Evolutionary conservation across 768 basidiomycete species (phyloP).

Genomic region (Phylloporus sp.): DNA sequence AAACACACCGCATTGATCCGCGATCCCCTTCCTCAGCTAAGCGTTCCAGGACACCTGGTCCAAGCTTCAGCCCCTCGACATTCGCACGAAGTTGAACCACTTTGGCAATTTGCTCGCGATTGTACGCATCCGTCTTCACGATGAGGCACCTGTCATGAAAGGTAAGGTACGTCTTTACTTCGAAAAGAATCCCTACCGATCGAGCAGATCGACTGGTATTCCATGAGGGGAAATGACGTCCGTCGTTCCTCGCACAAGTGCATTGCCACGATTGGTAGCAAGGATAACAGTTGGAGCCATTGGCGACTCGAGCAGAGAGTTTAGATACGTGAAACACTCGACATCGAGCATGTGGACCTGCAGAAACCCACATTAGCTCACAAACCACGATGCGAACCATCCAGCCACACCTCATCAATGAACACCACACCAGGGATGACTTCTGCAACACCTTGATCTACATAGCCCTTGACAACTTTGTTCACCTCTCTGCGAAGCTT

Average conservation of each 20-base stretch:
- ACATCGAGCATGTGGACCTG: slow-evolving; percentile 99
- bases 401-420: slow-evolving; percentile 83
- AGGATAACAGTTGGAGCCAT: slow-evolving; percentile 98
- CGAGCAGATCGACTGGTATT: slow-evolving; percentile 88
- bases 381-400: background rate
- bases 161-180: slow-evolving; percentile 7
- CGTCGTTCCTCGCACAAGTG: slow-evolving; percentile 87
- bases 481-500: slow-evolving; percentile 94
- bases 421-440: slow-evolving; percentile 97
- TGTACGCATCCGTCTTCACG: slow-evolving; percentile 86
- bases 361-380: slow-evolving; percentile 1
- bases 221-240: slow-evolving; percentile 93
- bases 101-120: slow-evolving; percentile 76
- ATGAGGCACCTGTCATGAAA: slow-evolving; percentile 71
- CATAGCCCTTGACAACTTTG: slow-evolving; percentile 95
- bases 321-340: slow-evolving; percentile 98
- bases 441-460: slow-evolving; percentile 97
- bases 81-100: slow-evolving; percentile 85
- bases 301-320: slow-evolving; percentile 89
- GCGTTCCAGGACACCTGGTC: slow-evolving; percentile 71
- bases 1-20: slow-evolving; percentile 69
- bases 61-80: slow-evolving; percentile 79
- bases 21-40: slow-evolving; percentile 80
- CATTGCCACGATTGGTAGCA: slow-evolving; percentile 92
- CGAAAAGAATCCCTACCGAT: slow-evolving; percentile 54